These are phyloP conservation scores for Raphanus hybrid DNA, from an alignment of 441 rosid species.

Conservation along the genomic window DNA sequence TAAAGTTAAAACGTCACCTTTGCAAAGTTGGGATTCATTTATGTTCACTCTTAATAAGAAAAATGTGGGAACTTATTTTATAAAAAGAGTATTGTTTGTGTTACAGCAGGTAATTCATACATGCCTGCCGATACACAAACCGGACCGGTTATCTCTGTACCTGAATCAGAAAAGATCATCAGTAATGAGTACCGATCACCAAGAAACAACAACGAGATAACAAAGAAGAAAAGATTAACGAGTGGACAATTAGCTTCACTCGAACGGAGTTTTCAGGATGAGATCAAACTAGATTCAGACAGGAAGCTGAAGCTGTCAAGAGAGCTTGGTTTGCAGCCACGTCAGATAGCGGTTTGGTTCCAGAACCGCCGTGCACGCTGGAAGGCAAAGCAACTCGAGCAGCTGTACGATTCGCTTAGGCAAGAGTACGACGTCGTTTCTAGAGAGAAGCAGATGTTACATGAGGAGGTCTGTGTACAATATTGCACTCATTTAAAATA, in stretches of 20 bases:
- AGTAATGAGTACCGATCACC: neutral
- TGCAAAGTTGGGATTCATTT: neutral
- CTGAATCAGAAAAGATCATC: neutral
- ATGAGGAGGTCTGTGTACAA: neutral
- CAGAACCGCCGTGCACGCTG: slow-evolving; percentile 10
- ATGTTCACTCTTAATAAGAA: neutral
- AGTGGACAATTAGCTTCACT: slow-evolving; percentile 9
- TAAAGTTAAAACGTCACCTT: neutral
- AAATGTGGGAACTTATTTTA: neutral
- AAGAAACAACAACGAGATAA: neutral
- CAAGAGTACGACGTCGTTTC: neutral
- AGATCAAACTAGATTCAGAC: neutral
- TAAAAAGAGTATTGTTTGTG: neutral
- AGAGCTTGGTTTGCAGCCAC: slow-evolving; percentile 10
- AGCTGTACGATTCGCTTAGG: slow-evolving; percentile 2
- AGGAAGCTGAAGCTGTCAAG: slow-evolving; percentile 5
- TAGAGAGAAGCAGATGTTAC: slow-evolving; percentile 5
- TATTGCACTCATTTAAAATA: neutral
- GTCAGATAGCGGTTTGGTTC: slow-evolving; percentile 4
- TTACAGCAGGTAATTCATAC: neutral
- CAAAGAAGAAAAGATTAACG: neutral
- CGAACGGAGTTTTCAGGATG: slow-evolving; percentile 1
- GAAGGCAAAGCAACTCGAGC: slow-evolving; percentile 1
- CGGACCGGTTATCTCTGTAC: neutral
- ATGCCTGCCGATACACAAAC: neutral